phyloP scores from a whole-genome alignment of 352 stramenopile genomes.

The Blastocystis sp. region DNA sequence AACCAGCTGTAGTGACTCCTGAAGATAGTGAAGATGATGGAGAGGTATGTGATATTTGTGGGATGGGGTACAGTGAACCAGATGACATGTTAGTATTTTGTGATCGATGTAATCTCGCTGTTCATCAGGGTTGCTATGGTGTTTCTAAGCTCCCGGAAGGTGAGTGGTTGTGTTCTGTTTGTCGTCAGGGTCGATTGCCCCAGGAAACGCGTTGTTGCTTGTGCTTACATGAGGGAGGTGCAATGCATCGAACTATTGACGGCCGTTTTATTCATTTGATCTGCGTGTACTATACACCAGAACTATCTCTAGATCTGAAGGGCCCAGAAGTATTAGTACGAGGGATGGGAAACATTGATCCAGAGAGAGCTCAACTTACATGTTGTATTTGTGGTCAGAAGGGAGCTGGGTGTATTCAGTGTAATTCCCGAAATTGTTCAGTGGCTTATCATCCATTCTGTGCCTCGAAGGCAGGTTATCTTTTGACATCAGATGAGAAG shows the following conservation, averaged over 20 bases:
- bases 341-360: not conserved
- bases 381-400: constrained; percentile 23
- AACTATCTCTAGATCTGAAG: constrained; percentile 19
- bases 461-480: constrained; percentile 12
- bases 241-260: constrained; percentile 15
- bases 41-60: constrained; percentile 68
- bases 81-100: constrained; percentile 83
- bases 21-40: constrained; percentile 49
- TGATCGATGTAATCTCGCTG: constrained; percentile 79
- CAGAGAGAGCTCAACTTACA: constrained; percentile 7
- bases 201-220: not conserved
- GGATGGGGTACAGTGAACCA: constrained; percentile 46
- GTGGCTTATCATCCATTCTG: constrained; percentile 37
- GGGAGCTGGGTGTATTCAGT: constrained; percentile 20
- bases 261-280: constrained; percentile 27
- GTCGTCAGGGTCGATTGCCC: constrained; percentile 63
- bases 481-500: constrained; percentile 57
- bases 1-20: too few relatives aligned
- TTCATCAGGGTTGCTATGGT: constrained; percentile 85
- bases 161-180: constrained; percentile 83
- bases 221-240: constrained; percentile 14
- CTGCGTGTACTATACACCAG: constrained; percentile 35
- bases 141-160: constrained; percentile 75
- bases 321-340: not conserved
- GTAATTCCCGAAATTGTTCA: constrained; percentile 17